These are phyloP conservation scores for Stentor coeruleus DNA, from an alignment of 73 alveolate species.

Conservation along the genomic window DNA sequence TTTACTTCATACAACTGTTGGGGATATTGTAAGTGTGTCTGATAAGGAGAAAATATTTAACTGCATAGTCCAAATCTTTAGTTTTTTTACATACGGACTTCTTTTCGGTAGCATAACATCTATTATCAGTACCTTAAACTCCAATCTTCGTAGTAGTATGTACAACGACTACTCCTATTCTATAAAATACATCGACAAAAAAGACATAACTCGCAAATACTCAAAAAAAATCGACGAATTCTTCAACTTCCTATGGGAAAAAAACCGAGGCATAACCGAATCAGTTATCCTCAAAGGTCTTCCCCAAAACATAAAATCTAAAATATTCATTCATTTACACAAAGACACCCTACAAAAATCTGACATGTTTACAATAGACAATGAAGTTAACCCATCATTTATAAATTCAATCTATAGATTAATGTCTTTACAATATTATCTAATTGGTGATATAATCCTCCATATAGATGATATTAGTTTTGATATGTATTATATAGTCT, in stretches of 20 bases:
- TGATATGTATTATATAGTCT: no score
- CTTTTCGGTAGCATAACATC: neutral
- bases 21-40: neutral
- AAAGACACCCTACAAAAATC: neutral
- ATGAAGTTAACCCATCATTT: no score
- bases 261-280: neutral
- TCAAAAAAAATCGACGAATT: neutral
- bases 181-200: no score
- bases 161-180: neutral
- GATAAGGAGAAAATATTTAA: neutral
- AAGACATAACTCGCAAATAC: no score
- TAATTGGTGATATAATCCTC: neutral
- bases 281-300: neutral
- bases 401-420: neutral
- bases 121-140: neutral
- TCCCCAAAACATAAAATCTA: neutral
- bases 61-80: neutral
- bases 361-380: neutral
- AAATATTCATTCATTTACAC: neutral
- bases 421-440: neutral
- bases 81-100: neutral
- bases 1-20: neutral
- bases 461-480: neutral
- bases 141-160: neutral
- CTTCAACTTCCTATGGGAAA: neutral